Evolutionary conservation across 2,329 filamentous ascomycete genomes (phyloP).

Genomic region (Monilinia fructicola): DNA sequence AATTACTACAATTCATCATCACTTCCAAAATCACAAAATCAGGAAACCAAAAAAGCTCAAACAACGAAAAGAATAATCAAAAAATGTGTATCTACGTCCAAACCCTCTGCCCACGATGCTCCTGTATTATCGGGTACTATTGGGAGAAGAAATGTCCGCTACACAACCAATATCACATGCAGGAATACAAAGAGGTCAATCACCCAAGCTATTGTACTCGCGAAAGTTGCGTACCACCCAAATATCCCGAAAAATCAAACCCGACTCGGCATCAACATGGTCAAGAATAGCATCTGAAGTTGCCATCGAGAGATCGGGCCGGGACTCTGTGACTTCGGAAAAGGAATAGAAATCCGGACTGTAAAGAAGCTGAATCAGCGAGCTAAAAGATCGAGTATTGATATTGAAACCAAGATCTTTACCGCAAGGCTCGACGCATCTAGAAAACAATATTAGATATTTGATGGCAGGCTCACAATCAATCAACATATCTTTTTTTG

Average conservation of each 20-base stretch:
- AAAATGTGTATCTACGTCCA: slow-evolving; percentile 13
- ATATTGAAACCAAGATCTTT: neutral
- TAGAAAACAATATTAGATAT: neutral
- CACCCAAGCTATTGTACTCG: neutral
- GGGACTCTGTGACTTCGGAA: neutral
- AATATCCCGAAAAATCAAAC: neutral
- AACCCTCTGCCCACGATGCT: slow-evolving; percentile 7
- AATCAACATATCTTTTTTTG: neutral
- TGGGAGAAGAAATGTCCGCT: slow-evolving; percentile 1
- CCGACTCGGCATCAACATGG: slow-evolving; percentile 3
- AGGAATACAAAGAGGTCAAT: slow-evolving; percentile 6
- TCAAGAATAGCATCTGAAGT: neutral
- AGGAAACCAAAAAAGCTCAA: neutral
- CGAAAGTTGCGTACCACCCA: neutral
- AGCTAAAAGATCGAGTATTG: neutral
- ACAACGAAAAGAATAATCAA: neutral
- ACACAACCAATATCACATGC: slow-evolving; percentile 7
- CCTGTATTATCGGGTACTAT: neutral
- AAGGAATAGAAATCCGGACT: neutral
- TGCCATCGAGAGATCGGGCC: neutral
- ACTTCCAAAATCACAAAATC: neutral
- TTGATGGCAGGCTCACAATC: neutral
- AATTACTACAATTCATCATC: neutral
- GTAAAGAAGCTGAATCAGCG: neutral
- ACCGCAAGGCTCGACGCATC: neutral